A percentile compares a stretch with the other conserved stretches of the same genome.
Conservation (phyloP, 345 rosid genomes). For the Euphorbia pulcherrima region DNA sequence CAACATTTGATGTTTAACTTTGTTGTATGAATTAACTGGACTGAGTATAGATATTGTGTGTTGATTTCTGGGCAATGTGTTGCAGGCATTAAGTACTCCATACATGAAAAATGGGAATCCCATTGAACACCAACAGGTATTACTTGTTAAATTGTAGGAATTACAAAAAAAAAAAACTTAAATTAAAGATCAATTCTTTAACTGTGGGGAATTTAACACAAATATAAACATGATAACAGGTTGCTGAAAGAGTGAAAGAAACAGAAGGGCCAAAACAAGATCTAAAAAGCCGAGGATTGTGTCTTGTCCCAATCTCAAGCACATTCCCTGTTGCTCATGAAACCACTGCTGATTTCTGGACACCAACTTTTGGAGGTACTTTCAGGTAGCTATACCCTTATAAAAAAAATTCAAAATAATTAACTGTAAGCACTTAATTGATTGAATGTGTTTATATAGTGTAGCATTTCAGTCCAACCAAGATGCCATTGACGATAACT, state of each 20-base stretch:
- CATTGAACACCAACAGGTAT: slow-evolving; percentile 23
- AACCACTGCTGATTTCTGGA: slow-evolving; percentile 31
- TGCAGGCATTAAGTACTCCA: slow-evolving; percentile 27
- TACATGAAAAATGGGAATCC: slow-evolving; percentile 26
- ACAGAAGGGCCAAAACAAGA: slow-evolving; percentile 16
- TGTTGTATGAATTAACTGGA: no score
- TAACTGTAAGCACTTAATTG: no score
- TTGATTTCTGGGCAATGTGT: background rate
- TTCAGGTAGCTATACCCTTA: slow-evolving; percentile 19
- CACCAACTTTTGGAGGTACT: slow-evolving; percentile 29
- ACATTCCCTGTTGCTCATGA: slow-evolving; percentile 31
- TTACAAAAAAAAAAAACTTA: background rate
- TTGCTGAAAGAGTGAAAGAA: no score
- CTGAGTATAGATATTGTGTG: no score
- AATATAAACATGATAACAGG: no score
- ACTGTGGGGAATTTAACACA: background rate
- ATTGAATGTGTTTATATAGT: no score
- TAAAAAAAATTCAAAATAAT: no score
- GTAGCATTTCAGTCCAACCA: slow-evolving; percentile 3
- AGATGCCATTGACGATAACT: slow-evolving; percentile 14
- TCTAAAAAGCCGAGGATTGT: slow-evolving; percentile 30
- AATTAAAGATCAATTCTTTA: background rate
- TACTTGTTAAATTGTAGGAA: background rate
- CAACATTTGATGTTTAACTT: no score
- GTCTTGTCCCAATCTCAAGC: slow-evolving; percentile 31